A percentile compares a stretch with the other conserved stretches of the same genome.
phyloP scores from a whole-genome alignment of 139 green algal genomes.

The Coelastrella sp. region DNA sequence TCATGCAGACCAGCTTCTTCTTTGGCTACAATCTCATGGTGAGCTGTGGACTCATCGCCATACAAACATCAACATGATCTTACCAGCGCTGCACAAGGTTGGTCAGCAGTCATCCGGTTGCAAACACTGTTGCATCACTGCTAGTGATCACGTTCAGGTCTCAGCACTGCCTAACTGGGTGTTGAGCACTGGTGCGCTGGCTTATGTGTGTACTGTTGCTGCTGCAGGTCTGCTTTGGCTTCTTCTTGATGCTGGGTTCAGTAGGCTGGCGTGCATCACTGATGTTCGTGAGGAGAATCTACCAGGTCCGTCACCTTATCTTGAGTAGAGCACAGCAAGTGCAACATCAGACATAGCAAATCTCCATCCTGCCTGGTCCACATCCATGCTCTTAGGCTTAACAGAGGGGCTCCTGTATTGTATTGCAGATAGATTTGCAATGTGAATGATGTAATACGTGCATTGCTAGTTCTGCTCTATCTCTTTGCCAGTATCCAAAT shows the following conservation, averaged over 20 bases:
- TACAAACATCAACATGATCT: neutral
- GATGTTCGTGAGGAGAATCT: conserved; percentile 71
- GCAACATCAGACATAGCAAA: neutral
- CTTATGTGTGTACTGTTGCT: too few relatives aligned
- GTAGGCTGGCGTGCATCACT: conserved; percentile 91
- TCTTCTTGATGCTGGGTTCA: conserved; percentile 93
- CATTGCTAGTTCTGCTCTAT: too few relatives aligned
- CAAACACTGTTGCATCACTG: too few relatives aligned
- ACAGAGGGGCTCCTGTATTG: too few relatives aligned
- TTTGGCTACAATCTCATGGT: conserved; percentile 90
- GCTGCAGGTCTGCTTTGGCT: conserved; percentile 80
- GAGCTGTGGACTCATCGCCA: conserved; percentile 21
- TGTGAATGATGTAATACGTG: too few relatives aligned
- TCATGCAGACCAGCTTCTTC: conserved; percentile 88
- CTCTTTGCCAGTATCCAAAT: too few relatives aligned
- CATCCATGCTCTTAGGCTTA: too few relatives aligned
- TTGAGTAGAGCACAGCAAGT: too few relatives aligned
- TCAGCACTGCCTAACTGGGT: conserved; percentile 21
- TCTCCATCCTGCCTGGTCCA: neutral
- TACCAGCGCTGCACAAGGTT: neutral
- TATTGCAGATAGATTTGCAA: too few relatives aligned
- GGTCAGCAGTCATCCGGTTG: neutral
- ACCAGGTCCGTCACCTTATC: conserved; percentile 41
- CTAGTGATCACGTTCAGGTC: too few relatives aligned
- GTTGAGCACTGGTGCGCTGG: too few relatives aligned